These are phyloP conservation scores for Fusarium sp. DNA, from an alignment of 2,329 filamentous ascomycete genomes.

Conservation along the genomic window DNA sequence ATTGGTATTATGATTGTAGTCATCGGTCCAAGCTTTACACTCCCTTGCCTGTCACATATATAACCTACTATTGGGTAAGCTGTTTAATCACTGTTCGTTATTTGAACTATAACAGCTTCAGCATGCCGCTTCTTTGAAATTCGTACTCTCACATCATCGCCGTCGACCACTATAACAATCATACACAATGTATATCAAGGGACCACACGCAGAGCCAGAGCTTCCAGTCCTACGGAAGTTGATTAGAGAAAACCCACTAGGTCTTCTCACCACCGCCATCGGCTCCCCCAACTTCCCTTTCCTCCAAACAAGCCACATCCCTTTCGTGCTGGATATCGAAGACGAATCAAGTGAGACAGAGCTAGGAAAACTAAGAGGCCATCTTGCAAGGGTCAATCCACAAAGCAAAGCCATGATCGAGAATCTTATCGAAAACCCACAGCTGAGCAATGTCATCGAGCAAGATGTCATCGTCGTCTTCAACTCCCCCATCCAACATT, in stretches of 20 bases:
- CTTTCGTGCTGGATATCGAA: slow-evolving; percentile 68
- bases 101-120: neutral
- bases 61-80: neutral
- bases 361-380: slow-evolving; percentile 66
- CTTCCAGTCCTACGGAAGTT: slow-evolving; percentile 66
- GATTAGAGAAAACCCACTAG: slow-evolving; percentile 71
- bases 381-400: slow-evolving; percentile 73
- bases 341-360: slow-evolving; percentile 58
- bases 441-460: slow-evolving; percentile 52
- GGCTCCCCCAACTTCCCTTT: slow-evolving; percentile 61
- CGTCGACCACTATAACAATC: neutral
- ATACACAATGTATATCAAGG: slow-evolving; percentile 69
- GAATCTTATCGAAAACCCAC: slow-evolving; percentile 41
- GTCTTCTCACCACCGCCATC: slow-evolving; percentile 73
- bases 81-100: neutral
- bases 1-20: neutral
- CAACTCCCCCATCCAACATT: slow-evolving; percentile 69
- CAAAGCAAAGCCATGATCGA: slow-evolving; percentile 73
- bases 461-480: slow-evolving; percentile 75
- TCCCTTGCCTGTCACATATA: neutral
- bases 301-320: slow-evolving; percentile 72
- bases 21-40: slow-evolving; percentile 8
- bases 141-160: neutral
- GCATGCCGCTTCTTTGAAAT: neutral
- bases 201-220: slow-evolving; percentile 64